Evolutionary conservation across 305 asterid species (phyloP).

Genomic region (Solanum aculeatissimum): DNA sequence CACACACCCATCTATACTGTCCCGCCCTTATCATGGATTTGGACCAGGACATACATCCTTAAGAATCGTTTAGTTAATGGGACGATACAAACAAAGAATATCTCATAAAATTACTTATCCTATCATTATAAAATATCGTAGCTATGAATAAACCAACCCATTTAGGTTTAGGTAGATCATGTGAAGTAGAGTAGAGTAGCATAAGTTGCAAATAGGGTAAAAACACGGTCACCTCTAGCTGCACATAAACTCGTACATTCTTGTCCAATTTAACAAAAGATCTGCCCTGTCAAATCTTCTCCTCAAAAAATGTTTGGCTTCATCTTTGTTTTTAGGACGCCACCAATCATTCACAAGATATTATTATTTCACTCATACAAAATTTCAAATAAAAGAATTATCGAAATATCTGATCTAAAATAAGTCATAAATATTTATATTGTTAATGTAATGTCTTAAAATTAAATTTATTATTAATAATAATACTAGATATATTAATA

Average conservation of each 20-base stretch:
- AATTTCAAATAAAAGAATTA: neutral
- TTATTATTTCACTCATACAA: too few species aligned
- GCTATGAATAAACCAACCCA: too few species aligned
- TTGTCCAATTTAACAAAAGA: neutral
- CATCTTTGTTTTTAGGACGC: neutral
- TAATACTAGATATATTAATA: too few species aligned
- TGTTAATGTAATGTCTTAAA: neutral
- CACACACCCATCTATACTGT: too few species aligned
- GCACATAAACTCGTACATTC: neutral
- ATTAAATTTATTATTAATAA: neutral
- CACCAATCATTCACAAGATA: neutral
- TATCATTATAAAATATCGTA: too few species aligned
- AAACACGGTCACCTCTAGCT: neutral
- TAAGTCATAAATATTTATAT: neutral
- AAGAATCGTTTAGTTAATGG: too few species aligned
- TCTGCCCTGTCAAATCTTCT: neutral
- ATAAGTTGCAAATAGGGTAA: neutral
- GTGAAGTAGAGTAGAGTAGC: neutral
- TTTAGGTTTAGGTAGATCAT: neutral
- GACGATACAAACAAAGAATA: too few species aligned
- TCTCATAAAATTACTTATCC: too few species aligned
- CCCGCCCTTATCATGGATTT: too few species aligned
- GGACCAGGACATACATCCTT: too few species aligned
- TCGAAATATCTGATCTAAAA: neutral
- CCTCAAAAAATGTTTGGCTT: neutral